phyloP scores from a whole-genome alignment of 2,329 filamentous ascomycete species.

The Ambrosiella cleistominuta region DNA sequence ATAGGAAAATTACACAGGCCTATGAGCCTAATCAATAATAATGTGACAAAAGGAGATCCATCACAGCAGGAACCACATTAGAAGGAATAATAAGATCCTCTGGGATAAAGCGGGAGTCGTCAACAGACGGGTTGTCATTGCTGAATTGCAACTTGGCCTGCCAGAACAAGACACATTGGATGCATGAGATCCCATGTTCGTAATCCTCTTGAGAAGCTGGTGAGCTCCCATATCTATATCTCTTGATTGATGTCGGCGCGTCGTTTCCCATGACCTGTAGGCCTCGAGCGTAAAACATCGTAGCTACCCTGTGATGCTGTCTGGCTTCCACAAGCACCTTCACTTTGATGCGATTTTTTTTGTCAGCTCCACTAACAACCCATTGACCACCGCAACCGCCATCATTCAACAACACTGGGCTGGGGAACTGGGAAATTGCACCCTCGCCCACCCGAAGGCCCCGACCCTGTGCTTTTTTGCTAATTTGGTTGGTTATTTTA shows the following conservation, averaged over 20 bases:
- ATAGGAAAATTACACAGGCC: no score
- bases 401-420: neutral
- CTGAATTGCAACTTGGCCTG: neutral
- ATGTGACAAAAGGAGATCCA: neutral
- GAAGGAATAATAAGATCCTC: slow-evolving; percentile 7
- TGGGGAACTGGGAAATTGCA: slow-evolving; percentile 14
- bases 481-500: slow-evolving; percentile 14
- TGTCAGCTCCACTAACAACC: neutral
- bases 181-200: neutral
- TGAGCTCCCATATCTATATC: neutral
- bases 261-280: no score
- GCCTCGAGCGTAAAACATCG: no score
- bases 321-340: neutral
- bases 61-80: slow-evolving; percentile 2
- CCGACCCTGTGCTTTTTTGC: slow-evolving; percentile 13
- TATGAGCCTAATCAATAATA: neutral
- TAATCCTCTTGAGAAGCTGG: neutral
- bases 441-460: slow-evolving; percentile 8
- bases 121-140: neutral
- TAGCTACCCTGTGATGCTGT: no score
- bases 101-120: neutral
- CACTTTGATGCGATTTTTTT: neutral
- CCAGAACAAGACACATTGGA: slow-evolving; percentile 2
- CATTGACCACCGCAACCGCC: neutral
- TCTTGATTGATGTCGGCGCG: neutral